Conservation (phyloP, 306 rosid genomes). For the Trifolium subterraneum region DNA sequence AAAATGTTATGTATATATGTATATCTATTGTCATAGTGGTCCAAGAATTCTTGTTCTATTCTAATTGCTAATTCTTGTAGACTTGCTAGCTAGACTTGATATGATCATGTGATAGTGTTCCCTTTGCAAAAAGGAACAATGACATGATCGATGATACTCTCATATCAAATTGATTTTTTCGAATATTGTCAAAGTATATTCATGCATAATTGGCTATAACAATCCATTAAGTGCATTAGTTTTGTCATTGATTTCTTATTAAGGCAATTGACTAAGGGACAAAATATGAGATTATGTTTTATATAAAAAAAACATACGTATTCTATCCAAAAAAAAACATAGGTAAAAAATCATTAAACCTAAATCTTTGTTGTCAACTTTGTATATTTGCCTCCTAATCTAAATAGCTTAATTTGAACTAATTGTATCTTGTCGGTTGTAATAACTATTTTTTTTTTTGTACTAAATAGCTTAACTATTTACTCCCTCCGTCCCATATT, state of each 20-base stretch:
- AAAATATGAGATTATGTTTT: constrained; percentile 4
- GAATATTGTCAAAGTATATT: constrained; percentile 4
- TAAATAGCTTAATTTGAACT: no score
- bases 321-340: no score
- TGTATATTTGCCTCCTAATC: no score
- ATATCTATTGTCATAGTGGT: constrained; percentile 20
- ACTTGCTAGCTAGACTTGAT: not conserved
- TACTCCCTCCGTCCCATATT: no score
- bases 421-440: no score
- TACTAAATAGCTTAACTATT: no score
- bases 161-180: constrained; percentile 18
- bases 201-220: not conserved
- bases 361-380: no score
- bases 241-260: constrained; percentile 5
- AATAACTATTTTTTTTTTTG: no score
- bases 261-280: constrained; percentile 7
- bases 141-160: not conserved
- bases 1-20: constrained; percentile 1
- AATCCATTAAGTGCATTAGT: not conserved
- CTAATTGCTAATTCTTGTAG: not conserved
- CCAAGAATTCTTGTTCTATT: constrained; percentile 16
- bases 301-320: not conserved
- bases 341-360: not conserved
- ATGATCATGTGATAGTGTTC: constrained; percentile 10
- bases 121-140: not conserved